Percentiles rank a stretch among this genome's conserved stretches.
These are phyloP conservation scores for Chrysopogon serrulatus DNA, from an alignment of 176 grass and related monocot species.

Conservation along the genomic window DNA sequence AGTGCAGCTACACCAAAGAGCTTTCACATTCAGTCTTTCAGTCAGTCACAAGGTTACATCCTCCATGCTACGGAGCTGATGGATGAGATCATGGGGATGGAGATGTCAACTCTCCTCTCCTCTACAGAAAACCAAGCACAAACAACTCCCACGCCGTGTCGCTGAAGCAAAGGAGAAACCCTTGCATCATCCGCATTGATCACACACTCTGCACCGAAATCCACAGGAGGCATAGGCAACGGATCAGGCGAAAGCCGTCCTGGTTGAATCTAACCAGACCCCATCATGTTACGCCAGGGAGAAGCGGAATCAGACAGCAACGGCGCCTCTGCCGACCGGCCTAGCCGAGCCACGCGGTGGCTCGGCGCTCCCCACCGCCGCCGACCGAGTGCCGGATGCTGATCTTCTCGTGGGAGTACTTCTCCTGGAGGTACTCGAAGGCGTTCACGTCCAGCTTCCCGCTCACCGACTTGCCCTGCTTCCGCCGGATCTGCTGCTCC, in stretches of 20 bases:
- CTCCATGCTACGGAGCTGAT: neutral
- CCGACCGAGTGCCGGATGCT: slow-evolving; percentile 74
- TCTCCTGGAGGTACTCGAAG: slow-evolving; percentile 85
- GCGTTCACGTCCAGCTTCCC: slow-evolving; percentile 89
- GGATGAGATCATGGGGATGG: slow-evolving; percentile 15
- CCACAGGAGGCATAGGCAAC: neutral
- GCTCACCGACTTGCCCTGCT: slow-evolving; percentile 84
- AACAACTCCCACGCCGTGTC: slow-evolving; percentile 10
- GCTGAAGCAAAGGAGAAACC: neutral
- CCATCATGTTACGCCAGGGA: neutral
- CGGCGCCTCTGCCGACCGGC: neutral
- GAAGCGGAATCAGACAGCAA: neutral
- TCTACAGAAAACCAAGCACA: neutral
- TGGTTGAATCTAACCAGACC: neutral
- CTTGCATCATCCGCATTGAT: slow-evolving; percentile 1
- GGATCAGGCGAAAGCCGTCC: neutral
- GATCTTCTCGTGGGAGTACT: slow-evolving; percentile 85
- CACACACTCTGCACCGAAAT: neutral
- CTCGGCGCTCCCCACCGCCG: slow-evolving; percentile 60
- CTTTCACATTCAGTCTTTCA: neutral
- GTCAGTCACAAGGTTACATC: neutral
- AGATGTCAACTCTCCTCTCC: neutral
- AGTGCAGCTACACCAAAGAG: neutral
- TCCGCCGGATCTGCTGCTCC: slow-evolving; percentile 77
- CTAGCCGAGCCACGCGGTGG: slow-evolving; percentile 74